These are phyloP conservation scores for Elsinoe fawcettii DNA, from an alignment of 2,329 filamentous ascomycete genomes.

Conservation along the genomic window DNA sequence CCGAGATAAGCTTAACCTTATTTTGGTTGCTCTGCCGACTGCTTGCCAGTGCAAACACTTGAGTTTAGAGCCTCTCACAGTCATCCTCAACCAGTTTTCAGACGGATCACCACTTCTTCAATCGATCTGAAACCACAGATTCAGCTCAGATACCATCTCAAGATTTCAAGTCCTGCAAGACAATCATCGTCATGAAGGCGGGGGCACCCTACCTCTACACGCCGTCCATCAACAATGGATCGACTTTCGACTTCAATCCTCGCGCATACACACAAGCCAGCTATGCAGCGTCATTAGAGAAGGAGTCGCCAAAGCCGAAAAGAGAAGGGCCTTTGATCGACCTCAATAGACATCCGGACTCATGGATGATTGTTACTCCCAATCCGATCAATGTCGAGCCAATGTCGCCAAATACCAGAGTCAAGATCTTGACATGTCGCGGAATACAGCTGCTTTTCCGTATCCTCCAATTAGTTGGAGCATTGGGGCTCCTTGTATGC, in stretches of 20 bases:
- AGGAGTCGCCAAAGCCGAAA: constrained; percentile 50
- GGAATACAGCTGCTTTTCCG: constrained; percentile 62
- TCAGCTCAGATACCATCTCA: background rate
- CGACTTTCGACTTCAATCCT: constrained; percentile 64
- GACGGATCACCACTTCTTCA: background rate
- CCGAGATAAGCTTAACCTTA: constrained; percentile 10
- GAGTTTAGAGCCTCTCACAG: background rate
- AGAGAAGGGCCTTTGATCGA: constrained; percentile 67
- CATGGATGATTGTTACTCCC: constrained; percentile 58
- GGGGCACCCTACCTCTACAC: constrained; percentile 69
- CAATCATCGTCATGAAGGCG: constrained; percentile 37
- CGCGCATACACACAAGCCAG: constrained; percentile 77
- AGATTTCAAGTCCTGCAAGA: background rate
- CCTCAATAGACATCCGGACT: constrained; percentile 80
- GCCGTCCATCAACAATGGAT: constrained; percentile 41
- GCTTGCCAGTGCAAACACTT: constrained; percentile 8
- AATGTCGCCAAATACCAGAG: constrained; percentile 64
- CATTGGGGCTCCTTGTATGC: constrained; percentile 63
- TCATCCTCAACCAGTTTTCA: constrained; percentile 1
- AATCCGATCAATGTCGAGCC: constrained; percentile 54
- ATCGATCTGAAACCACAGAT: background rate
- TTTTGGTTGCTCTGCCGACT: constrained; percentile 9
- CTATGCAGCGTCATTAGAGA: constrained; percentile 52
- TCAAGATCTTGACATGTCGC: constrained; percentile 61
- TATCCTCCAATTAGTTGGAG: constrained; percentile 58